Base-by-base conservation (phyloP, 169 alveolate genomes). In the Plasmodium billcollinsi region DNA sequence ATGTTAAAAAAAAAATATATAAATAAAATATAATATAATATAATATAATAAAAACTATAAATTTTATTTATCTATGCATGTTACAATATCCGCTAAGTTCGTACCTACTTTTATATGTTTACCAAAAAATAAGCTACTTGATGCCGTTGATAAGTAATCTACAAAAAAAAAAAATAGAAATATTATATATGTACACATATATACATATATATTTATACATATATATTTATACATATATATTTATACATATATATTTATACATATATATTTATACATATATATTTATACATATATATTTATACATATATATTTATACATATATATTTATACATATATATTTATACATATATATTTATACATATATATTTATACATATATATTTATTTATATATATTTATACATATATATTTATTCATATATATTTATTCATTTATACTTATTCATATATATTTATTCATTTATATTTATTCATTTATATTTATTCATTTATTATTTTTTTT, bases 91-190 rank as follows among this genome's bases (percentile, higher is more conserved):
- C 9, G 89, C 20, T 14, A 78, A 58, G 24, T 78, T 78, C 7
- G 89, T 78, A 14, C 89, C 89, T 14, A 78, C 89, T 70, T 78
- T 78, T 69, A 78, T 66, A 5, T 52, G 89, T 70, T 78, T 78
- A 29, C 89, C 89, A 47, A 78, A 78, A 56, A 78, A 78, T 45
- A 78, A 66, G 26, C 89, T 78, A 58, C 89, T 78, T 26, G 89
- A 78, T 26, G 89, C 72, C 24, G 89, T 78, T 47, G 78, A 65
- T 58, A 78, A 52, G 58, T 78, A 65, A 58, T 78, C 89, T 78
- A 61, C 26, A 11, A 26, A 78, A 50, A 8, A 66, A 1, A 69
- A 45, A 15, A 61, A 61, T n/a, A 24, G 29, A 6, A 14, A 59
- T 59, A 33, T 12, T 39, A 47, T 1, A 1, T 11, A 47, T 12